Percentiles rank a stretch among this genome's conserved stretches.
phyloP scores from a whole-genome alignment of 331 rosid genomes.

The Quercus tomentella region DNA sequence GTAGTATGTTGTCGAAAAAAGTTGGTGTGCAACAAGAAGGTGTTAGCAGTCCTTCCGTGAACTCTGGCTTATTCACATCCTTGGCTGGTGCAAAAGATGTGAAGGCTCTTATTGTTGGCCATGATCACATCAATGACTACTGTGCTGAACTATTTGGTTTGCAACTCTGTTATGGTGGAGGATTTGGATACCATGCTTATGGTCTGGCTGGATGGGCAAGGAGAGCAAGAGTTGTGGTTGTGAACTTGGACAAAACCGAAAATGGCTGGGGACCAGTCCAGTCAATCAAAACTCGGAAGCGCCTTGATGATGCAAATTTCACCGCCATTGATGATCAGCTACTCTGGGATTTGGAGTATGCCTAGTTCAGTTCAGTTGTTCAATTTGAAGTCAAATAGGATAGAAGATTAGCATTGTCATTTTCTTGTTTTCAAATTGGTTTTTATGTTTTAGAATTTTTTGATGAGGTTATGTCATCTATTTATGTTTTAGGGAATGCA shows the following conservation, averaged over 20 bases:
- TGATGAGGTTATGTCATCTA: no score
- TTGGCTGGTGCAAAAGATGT: constrained; percentile 75
- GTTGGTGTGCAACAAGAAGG: constrained; percentile 59
- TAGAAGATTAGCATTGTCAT: no score
- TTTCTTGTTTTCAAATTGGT: no score
- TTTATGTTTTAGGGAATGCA: no score
- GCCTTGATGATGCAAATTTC: constrained; percentile 67
- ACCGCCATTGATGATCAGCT: constrained; percentile 51
- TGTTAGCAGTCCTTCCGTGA: constrained; percentile 63
- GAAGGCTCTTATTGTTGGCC: constrained; percentile 73
- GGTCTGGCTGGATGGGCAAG: constrained; percentile 88
- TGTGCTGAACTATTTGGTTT: constrained; percentile 61
- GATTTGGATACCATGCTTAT: constrained; percentile 85
- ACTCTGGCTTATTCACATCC: constrained; percentile 79
- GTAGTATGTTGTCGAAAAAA: constrained; percentile 46
- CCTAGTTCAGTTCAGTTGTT: no score
- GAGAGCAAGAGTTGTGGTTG: constrained; percentile 77
- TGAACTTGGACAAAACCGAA: constrained; percentile 51
- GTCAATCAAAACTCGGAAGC: constrained; percentile 79
- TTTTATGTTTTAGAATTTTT: no score
- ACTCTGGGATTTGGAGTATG: constrained; percentile 36
- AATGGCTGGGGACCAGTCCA: constrained; percentile 58
- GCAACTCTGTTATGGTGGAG: constrained; percentile 79
- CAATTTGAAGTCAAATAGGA: no score
- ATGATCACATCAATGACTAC: constrained; percentile 78